phyloP scores from a whole-genome alignment of 371 early-diverging fungal species.

The Batkoa obscura region DNA sequence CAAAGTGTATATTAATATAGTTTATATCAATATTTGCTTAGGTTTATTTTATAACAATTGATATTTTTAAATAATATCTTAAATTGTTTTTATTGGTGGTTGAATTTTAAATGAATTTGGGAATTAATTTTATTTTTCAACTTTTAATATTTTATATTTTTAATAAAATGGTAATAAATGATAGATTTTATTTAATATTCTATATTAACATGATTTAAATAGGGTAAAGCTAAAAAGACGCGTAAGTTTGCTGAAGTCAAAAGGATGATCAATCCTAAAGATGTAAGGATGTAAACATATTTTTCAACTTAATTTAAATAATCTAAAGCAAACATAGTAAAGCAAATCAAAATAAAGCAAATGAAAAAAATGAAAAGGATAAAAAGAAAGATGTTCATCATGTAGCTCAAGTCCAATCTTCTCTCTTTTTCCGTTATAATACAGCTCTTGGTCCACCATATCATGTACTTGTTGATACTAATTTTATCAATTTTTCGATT shows the following conservation, averaged over 20 bases:
- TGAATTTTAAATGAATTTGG: no score
- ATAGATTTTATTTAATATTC: no score
- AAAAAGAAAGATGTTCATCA: slow-evolving; percentile 56
- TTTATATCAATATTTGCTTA: no score
- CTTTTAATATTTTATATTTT: no score
- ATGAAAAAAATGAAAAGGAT: slow-evolving; percentile 49
- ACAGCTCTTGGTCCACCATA: slow-evolving; percentile 96
- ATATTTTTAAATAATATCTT: no score
- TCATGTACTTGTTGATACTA: slow-evolving; percentile 97
- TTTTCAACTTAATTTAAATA: neutral
- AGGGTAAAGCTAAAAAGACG: slow-evolving; percentile 80
- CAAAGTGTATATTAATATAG: no score
- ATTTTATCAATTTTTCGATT: slow-evolving; percentile 99
- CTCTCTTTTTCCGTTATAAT: slow-evolving; percentile 95
- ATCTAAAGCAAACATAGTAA: slow-evolving; percentile 25
- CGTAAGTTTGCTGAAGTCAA: slow-evolving; percentile 86
- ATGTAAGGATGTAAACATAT: slow-evolving; percentile 52
- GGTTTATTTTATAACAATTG: no score
- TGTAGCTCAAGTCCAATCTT: slow-evolving; percentile 84
- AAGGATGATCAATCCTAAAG: slow-evolving; percentile 74
- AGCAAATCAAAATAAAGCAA: slow-evolving; percentile 53
- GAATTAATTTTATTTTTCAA: no score
- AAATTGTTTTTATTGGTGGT: no score
- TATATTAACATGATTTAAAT: no score
- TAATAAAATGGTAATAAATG: no score